Base-by-base conservation (phyloP, 2,329 filamentous ascomycete genomes). In the Stagonosporopsis chrysanthemi region DNA sequence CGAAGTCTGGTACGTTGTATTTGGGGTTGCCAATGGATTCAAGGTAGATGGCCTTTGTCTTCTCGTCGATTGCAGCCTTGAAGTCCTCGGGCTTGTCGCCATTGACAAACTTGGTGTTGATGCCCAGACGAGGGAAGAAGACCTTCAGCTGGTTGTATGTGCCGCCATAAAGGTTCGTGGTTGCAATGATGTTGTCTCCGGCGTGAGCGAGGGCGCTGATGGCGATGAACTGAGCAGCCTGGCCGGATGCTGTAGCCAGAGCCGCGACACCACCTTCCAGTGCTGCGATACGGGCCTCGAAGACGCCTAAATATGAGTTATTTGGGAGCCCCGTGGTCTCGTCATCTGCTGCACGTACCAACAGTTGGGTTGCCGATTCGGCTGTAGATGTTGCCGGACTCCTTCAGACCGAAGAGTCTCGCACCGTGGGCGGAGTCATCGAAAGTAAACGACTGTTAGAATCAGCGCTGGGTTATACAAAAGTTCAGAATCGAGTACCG, bases 71-170 rank as follows among this genome's bases (percentile, higher is more conserved):
- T 52, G 88, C 87, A 43, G 87, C 86, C 35, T 86, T 88, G 71
- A 97, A 90, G 69, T 92, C 91, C 66, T 89, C 88, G 14, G 90
- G 81, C 56, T 87, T 87, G 77, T 97, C 92, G 41, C 91, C 91
- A 52, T 88, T 83, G 70, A 97, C 85, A 69, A 97, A 97, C 80
- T 93, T 96, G 72, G 92, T 95, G 39, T 82, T 82, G 73, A 98
- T 92, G 60, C 94, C 94, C 42, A 97, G 80, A n/a, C 93, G 87
- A 6, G 92, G 90, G 53, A 97, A 83, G 65, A 92, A 85, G 42
- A 97, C 92, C 81, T 97, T 97, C 80, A 97, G 87, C 81, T 97
- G 94, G 80, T 98, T 97, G 83, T 97, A 97, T 15, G 94, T 97
- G 75, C 93, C 93, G 64, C 93, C 93, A 79, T 97, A 75, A 55